A percentile compares a stretch with the other conserved stretches of the same genome.
Evolutionary conservation across 306 rosid genomes (phyloP).

Genomic region (Casuarina glauca): DNA sequence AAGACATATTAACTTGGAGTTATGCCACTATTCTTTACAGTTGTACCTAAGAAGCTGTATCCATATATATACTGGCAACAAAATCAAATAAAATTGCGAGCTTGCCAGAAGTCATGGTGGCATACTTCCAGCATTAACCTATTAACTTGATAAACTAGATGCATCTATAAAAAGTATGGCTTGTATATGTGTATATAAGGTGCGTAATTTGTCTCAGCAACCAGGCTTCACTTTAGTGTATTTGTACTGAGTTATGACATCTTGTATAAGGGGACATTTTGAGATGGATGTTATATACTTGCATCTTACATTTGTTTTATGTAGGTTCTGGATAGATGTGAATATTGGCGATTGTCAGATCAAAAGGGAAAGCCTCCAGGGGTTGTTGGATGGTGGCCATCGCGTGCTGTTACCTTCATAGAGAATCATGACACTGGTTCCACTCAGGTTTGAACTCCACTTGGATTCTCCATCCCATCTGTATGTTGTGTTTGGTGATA

Average conservation of each 20-base stretch:
- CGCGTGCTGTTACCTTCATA: constrained; percentile 96
- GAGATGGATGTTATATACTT: neutral
- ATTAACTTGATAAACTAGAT: neutral
- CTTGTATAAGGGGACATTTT: neutral
- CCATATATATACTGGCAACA: neutral
- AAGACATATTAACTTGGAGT: constrained; percentile 15
- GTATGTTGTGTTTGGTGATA: neutral
- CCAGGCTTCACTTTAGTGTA: neutral
- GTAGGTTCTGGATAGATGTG: constrained; percentile 80
- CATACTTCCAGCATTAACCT: neutral
- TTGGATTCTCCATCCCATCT: neutral
- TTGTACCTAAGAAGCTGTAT: constrained; percentile 7
- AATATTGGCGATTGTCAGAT: constrained; percentile 98
- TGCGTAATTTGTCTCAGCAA: neutral
- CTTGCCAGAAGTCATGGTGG: neutral
- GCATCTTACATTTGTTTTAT: constrained; percentile 4
- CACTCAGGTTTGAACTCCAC: constrained; percentile 70
- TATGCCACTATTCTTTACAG: constrained; percentile 15
- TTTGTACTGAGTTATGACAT: neutral
- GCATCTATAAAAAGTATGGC: neutral
- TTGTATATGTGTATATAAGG: neutral
- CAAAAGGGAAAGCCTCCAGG: constrained; percentile 91
- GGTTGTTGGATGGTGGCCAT: constrained; percentile 99
- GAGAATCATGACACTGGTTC: constrained; percentile 99
- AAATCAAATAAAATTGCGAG: neutral